These are phyloP conservation scores for Pseudozyma sp. DNA, from an alignment of 1,284 basidiomycete genomes.

Conservation along the genomic window DNA sequence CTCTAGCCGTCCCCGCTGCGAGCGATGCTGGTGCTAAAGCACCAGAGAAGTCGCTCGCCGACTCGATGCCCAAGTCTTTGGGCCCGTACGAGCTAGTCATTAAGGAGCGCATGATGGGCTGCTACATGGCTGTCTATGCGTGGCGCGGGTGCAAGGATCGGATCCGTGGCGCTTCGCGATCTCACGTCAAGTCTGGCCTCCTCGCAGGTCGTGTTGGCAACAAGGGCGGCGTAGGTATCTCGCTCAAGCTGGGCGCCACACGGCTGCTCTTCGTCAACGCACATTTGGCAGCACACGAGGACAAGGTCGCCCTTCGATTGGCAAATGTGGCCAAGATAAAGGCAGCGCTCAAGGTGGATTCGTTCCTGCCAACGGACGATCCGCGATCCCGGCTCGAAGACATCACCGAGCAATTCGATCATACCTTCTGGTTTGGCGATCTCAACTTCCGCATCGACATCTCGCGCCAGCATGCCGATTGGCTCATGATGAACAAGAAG, in stretches of 20 bases:
- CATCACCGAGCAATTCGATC: constrained; percentile 83
- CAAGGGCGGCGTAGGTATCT: constrained; percentile 81
- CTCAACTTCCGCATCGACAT: constrained; percentile 71
- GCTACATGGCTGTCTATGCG: constrained; percentile 73
- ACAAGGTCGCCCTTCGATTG: constrained; percentile 65
- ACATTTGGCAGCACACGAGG: constrained; percentile 76
- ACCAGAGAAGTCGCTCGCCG: constrained; percentile 19
- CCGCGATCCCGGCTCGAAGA: constrained; percentile 72
- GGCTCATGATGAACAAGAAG: constrained; percentile 72
- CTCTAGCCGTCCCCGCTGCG: constrained; percentile 7
- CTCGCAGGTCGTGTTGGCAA: constrained; percentile 87
- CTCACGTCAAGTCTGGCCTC: constrained; percentile 83
- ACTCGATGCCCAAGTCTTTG: constrained; percentile 48
- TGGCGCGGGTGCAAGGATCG: constrained; percentile 61
- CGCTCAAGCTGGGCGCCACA: constrained; percentile 78
- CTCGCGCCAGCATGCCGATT: constrained; percentile 72
- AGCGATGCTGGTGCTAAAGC: background rate
- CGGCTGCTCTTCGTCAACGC: constrained; percentile 86
- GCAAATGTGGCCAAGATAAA: constrained; percentile 71
- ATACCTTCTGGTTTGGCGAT: constrained; percentile 75
- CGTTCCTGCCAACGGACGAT: constrained; percentile 75
- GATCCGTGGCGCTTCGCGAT: constrained; percentile 70
- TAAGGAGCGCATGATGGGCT: constrained; percentile 88
- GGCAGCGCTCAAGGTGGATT: constrained; percentile 72
- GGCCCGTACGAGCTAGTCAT: constrained; percentile 80